These are phyloP conservation scores for Phaseolus coccineus DNA, from an alignment of 331 rosid species.

Conservation along the genomic window DNA sequence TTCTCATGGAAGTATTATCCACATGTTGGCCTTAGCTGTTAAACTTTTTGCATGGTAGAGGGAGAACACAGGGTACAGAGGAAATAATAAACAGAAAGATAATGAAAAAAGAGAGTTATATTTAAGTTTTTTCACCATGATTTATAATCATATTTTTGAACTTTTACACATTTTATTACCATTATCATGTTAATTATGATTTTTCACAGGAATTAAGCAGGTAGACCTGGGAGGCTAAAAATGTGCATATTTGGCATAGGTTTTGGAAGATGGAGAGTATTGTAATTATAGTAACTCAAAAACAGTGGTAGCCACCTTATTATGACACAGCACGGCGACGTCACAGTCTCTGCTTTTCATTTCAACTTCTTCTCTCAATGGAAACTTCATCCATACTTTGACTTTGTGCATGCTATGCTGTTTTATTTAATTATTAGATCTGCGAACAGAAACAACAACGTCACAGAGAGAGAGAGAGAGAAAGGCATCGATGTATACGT, in stretches of 20 bases:
- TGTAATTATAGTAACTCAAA: slow-evolving; percentile 41
- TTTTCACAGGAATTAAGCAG: too few species aligned
- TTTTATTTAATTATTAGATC: neutral
- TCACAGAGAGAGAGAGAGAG: neutral
- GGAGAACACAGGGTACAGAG: too few species aligned
- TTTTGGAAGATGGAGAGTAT: slow-evolving; percentile 38
- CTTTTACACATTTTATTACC: too few species aligned
- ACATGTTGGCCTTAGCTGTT: neutral
- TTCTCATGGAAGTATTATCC: slow-evolving; percentile 45
- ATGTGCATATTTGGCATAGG: slow-evolving; percentile 11
- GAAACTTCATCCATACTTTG: slow-evolving; percentile 55
- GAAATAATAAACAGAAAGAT: too few species aligned
- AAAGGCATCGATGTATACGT: slow-evolving; percentile 31
- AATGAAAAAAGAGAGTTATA: too few species aligned
- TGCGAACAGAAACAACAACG: neutral
- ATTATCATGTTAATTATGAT: too few species aligned
- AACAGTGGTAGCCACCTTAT: slow-evolving; percentile 60
- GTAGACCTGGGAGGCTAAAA: slow-evolving; percentile 43
- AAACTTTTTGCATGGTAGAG: neutral
- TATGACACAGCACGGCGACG: slow-evolving; percentile 56
- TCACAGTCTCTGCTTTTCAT: slow-evolving; percentile 8
- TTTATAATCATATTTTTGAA: too few species aligned
- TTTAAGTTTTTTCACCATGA: too few species aligned
- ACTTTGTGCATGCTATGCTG: slow-evolving; percentile 21
- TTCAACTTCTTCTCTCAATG: slow-evolving; percentile 28